Evolutionary conservation across 192 early-diverging fungal genomes (phyloP), one percentile per base, ranked within the genome.

Genomic region (Rhizophagus clarus): DNA sequence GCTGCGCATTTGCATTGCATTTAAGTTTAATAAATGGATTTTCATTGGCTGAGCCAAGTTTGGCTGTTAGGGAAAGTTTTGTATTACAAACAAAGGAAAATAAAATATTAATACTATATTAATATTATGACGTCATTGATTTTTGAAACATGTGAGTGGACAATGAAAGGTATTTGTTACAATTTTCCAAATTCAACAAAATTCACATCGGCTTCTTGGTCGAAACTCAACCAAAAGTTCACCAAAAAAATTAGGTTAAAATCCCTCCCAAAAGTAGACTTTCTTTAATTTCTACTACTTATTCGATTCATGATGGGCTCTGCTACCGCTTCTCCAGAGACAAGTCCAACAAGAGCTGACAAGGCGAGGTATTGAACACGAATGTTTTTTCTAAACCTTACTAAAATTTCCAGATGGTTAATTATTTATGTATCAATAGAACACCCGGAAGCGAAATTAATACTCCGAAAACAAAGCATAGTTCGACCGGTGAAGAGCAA

Each of bases 241-340:
- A 56, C 72, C 34, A 74, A 60, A 74, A 56, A 60, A 47, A 74
- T n/a, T 29, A 8, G 22, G 49, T 74, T 29, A 74, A 24, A 9
- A 67, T 67, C 64, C 42, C 62, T 66, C 56, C 61, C 63, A 61
- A 77, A n/a, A 62, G 42, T 77, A 77, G 76, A 77, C 76, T 77
- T 77, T 77, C 76, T 77, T 77, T 77, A 77, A 77, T 47, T 61
- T 77, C 42, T 45, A 45, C 76, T 77, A 77, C 61, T 77, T 62
- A 66, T 29, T 77, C 76, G 76, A 60, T 77, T 77, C 76, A 77
- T 32, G 40, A 77, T 77, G 76, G 76, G 61, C 62, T 77, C 76
- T 77, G 32, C 76, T 22, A 45, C 72, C 49, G 49, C 76, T 77
- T 66, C 76, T 66, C 76, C 76, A 63, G 76, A 77, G n/a, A 45